Conservation (phyloP, 306 rosid species). For the Adenanthera pavonina region DNA sequence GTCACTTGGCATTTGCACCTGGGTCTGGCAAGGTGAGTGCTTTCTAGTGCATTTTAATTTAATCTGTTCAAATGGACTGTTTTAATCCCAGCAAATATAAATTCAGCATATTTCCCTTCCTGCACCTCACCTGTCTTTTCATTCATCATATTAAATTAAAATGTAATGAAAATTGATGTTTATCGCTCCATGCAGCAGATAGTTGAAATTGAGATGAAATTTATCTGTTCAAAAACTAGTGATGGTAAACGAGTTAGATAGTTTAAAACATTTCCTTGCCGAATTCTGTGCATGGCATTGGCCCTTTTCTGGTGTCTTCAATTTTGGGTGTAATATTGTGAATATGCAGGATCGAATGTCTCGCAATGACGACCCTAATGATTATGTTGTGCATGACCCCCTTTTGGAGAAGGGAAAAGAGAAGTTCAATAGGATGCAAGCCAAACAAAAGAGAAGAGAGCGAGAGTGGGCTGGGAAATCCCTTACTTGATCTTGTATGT, state of each 20-base stretch:
- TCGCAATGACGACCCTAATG: constrained; percentile 80
- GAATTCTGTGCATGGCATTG: constrained; percentile 2
- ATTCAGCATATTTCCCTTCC: constrained; percentile 24
- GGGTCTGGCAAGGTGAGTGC: constrained; percentile 73
- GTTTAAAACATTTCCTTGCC: not conserved
- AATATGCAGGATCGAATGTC: constrained; percentile 83
- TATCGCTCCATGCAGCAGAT: constrained; percentile 24
- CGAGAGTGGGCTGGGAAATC: constrained; percentile 67
- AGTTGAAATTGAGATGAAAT: not conserved
- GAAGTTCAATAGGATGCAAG: constrained; percentile 88
- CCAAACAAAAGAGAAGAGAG: constrained; percentile 72
- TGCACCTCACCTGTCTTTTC: constrained; percentile 14
- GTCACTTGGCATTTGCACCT: constrained; percentile 61
- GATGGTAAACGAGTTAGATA: constrained; percentile 6
- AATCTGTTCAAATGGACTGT: constrained; percentile 9
- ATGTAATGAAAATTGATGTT: not conserved
- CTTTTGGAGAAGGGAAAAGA: constrained; percentile 96
- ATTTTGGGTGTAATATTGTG: not conserved
- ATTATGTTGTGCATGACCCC: constrained; percentile 88
- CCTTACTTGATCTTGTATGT: constrained; percentile 47
- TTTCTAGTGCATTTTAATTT: constrained; percentile 22
- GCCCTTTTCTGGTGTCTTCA: constrained; percentile 2
- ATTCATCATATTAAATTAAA: constrained; percentile 18
- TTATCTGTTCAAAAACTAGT: not conserved
- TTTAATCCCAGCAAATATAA: not conserved